Base-by-base conservation (phyloP, 306 rosid species). In the Trifolium pratense region DNA sequence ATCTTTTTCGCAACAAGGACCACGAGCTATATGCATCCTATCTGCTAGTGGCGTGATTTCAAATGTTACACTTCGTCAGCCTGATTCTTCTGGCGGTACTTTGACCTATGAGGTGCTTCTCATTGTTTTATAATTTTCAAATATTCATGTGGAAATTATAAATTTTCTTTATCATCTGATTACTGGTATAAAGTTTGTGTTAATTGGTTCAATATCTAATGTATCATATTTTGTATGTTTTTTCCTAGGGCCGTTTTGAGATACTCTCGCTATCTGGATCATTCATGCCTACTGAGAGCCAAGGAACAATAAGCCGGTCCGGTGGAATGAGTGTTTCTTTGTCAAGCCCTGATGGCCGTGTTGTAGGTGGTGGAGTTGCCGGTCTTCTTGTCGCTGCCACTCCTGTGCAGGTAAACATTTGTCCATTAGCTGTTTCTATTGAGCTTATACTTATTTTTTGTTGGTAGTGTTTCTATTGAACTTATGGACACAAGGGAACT, bases 271-370 rank as follows among this genome's bases (percentile, higher is more conserved):
- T 92, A 60, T 81, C 90, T 34, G 97, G 97, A 70, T 86, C 93
- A 17, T 86, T 92, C 79, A 82, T 81, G 84, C 91, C 92, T 9
- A 73, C 88, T 1, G 92, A 91, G 26, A 82, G 53, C 46, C 89
- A 87, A 84, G 97, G 94, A 79, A 21, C 89, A 31, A 83, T 89
- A 70, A 78, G 89, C 85, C 80, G 91, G 84, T 78, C 90, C 0
- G 97, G 97, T 7, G 91, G 91, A 46, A 83, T 91, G 91, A 87
- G 88, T 2, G 87, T 91, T 75, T 78, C 90, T 26, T 68, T 91
- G 80, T 85, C 91, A 25, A 78, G 91, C 77, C 85, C 90, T 0
- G 91, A 89, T 15, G 91, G 93, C 42, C 93, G 87, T 3, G 87
- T 86, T 46, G 80, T 89, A 0, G 91, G 91, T 8, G 97, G 97